Conservation (phyloP, 2,329 filamentous ascomycete species). For the Aspergillus clavatus region DNA sequence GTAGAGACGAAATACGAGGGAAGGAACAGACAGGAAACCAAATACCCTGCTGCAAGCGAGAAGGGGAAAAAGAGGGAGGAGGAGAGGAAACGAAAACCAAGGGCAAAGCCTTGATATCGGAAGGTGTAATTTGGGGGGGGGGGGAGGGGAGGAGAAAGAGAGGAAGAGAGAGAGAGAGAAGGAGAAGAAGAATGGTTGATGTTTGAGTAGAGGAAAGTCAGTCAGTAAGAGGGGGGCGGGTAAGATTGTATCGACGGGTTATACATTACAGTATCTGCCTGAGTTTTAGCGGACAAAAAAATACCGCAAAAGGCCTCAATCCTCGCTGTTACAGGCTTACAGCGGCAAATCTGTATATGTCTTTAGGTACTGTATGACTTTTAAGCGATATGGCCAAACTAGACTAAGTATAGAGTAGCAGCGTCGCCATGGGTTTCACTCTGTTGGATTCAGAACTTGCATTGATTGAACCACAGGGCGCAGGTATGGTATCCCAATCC, state of each 20-base stretch:
- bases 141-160: conserved; percentile 7
- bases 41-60: conserved; percentile 3
- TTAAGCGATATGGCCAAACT: no score
- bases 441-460: no score
- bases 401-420: no score
- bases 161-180: conserved; percentile 10
- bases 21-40: conserved; percentile 3
- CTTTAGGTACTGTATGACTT: no score
- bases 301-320: no score
- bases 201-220: conserved; percentile 7
- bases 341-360: no score
- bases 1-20: conserved; percentile 1
- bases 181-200: conserved; percentile 7
- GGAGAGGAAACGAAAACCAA: conserved; percentile 12
- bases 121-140: conserved; percentile 11
- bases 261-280: no score
- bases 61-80: conserved; percentile 6
- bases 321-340: no score
- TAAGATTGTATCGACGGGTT: conserved; percentile 1
- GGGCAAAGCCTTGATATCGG: conserved; percentile 19
- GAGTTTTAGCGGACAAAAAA: no score
- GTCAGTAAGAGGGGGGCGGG: conserved; percentile 13
- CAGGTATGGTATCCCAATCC: no score
- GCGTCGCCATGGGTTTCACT: no score
- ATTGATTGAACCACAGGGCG: no score